A percentile compares a stretch with the other conserved stretches of the same genome.
phyloP scores from a whole-genome alignment of 306 rosid genomes.

The Mimosa pudica region DNA sequence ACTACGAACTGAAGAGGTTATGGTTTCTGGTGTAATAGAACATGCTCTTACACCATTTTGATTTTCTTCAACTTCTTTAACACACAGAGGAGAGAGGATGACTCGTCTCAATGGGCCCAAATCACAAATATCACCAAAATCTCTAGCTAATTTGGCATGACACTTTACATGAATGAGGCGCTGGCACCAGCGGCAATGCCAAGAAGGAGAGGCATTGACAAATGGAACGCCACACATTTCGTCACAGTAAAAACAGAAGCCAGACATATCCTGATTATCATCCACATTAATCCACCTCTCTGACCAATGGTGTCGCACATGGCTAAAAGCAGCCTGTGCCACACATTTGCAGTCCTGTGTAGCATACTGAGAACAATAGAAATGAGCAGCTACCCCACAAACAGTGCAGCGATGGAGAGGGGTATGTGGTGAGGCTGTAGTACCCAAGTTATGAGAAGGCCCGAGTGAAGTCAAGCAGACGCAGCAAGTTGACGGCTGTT shows the following conservation, averaged over 20 bases:
- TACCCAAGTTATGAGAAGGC: slow-evolving; percentile 61
- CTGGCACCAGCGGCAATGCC: slow-evolving; percentile 86
- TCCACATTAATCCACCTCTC: slow-evolving; percentile 73
- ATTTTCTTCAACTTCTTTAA: slow-evolving; percentile 60
- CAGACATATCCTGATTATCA: slow-evolving; percentile 65
- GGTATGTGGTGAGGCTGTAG: slow-evolving; percentile 47
- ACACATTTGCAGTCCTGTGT: slow-evolving; percentile 79
- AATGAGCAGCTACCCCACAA: slow-evolving; percentile 86
- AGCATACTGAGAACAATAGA: slow-evolving; percentile 61
- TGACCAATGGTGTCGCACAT: slow-evolving; percentile 78
- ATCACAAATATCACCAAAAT: slow-evolving; percentile 70
- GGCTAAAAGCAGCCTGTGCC: slow-evolving; percentile 70
- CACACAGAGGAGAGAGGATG: slow-evolving; percentile 64
- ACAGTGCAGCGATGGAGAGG: slow-evolving; percentile 81
- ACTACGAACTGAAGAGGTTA: slow-evolving; percentile 54
- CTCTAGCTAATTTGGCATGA: slow-evolving; percentile 61
- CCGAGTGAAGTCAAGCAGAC: slow-evolving; percentile 70
- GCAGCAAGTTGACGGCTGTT: slow-evolving; percentile 75
- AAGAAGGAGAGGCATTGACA: slow-evolving; percentile 75
- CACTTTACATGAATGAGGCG: slow-evolving; percentile 82
- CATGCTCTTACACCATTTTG: slow-evolving; percentile 44
- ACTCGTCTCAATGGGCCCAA: slow-evolving; percentile 62
- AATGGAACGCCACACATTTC: slow-evolving; percentile 80
- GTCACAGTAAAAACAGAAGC: slow-evolving; percentile 68
- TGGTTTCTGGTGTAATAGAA: slow-evolving; percentile 41